These are phyloP conservation scores for Eucalyptus brandiana DNA, from an alignment of 345 rosid genomes.

Conservation along the genomic window DNA sequence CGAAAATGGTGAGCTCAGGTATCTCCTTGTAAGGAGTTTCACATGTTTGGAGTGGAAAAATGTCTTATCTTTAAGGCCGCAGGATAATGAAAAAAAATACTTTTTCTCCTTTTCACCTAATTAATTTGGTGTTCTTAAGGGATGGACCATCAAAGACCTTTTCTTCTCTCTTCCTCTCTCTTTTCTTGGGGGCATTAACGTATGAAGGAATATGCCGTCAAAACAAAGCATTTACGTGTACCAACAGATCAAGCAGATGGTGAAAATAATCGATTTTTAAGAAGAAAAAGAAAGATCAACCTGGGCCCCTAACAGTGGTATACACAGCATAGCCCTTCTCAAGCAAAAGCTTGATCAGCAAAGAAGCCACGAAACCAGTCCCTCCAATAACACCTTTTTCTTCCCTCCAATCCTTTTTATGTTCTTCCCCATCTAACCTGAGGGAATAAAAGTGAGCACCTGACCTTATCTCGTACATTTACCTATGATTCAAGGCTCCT, in stretches of 20 bases:
- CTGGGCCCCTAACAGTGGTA: no score
- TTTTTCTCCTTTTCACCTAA: background rate
- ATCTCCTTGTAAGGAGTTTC: background rate
- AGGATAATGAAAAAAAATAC: background rate
- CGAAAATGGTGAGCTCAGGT: background rate
- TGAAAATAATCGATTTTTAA: no score
- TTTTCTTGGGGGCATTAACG: background rate
- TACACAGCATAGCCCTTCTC: background rate
- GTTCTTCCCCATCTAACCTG: background rate
- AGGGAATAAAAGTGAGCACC: conserved; percentile 4
- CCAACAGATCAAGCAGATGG: background rate
- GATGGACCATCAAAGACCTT: background rate
- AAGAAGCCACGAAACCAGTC: background rate
- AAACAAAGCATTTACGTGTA: background rate
- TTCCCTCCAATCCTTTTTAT: background rate
- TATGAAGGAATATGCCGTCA: background rate
- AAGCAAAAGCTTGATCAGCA: background rate
- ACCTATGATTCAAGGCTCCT: background rate
- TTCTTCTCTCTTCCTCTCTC: background rate
- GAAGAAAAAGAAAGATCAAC: background rate
- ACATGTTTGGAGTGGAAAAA: background rate
- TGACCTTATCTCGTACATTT: background rate
- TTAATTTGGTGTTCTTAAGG: background rate
- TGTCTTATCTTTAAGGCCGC: background rate
- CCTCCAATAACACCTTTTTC: background rate